Evolutionary conservation across 2,329 filamentous ascomycete genomes (phyloP).

Genomic region (Xylaria sp.): DNA sequence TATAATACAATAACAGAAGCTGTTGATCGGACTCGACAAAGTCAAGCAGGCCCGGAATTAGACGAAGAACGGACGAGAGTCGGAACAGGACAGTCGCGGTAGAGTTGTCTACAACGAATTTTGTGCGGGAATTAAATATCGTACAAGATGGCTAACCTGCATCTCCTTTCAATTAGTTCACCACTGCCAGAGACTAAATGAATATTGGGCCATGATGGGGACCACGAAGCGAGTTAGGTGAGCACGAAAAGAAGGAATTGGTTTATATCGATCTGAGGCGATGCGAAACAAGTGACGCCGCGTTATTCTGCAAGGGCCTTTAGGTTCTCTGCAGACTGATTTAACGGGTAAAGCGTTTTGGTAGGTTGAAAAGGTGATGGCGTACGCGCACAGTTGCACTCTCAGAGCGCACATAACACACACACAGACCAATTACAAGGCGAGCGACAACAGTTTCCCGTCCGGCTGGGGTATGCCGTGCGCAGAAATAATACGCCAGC

Average conservation of each 20-base stretch:
- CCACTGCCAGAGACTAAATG: background rate
- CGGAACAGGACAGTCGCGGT: background rate
- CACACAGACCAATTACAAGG: slow-evolving; percentile 26
- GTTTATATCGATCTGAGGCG: slow-evolving; percentile 19
- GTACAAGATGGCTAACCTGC: slow-evolving; percentile 14
- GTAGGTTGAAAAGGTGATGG: slow-evolving; percentile 22
- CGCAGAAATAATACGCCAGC: slow-evolving; percentile 28
- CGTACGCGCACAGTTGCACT: slow-evolving; percentile 23
- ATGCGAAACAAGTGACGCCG: slow-evolving; percentile 26
- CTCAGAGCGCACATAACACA: slow-evolving; percentile 18
- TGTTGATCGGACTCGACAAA: background rate
- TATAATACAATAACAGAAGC: background rate
- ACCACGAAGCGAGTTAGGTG: slow-evolving; percentile 3
- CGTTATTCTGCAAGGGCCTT: slow-evolving; percentile 32
- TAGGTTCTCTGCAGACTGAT: slow-evolving; percentile 23
- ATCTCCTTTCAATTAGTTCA: slow-evolving; percentile 24
- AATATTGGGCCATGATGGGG: background rate
- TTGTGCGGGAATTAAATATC: background rate
- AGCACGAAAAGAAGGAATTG: slow-evolving; percentile 3
- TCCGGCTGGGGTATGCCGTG: slow-evolving; percentile 20
- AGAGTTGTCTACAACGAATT: background rate
- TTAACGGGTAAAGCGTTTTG: slow-evolving; percentile 1
- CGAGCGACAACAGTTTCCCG: slow-evolving; percentile 12
- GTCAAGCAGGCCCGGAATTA: background rate
- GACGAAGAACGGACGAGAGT: background rate